Percentiles rank a stretch among this genome's conserved stretches.
phyloP scores from a whole-genome alignment of 129 eudicot species.

The Artemisia tridentata region DNA sequence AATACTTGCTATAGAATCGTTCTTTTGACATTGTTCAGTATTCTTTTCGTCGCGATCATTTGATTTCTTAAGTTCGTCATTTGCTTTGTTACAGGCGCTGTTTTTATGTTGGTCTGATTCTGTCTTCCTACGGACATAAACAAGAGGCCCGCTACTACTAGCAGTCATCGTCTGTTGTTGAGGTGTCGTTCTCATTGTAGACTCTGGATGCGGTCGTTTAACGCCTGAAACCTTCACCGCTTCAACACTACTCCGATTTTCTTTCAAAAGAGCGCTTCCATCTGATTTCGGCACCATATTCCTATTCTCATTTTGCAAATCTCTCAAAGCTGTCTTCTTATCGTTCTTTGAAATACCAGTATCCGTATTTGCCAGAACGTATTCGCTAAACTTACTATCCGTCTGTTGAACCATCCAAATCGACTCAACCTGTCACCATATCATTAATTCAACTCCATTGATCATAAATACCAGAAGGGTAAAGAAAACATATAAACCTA shows the following conservation, averaged over 20 bases:
- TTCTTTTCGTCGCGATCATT: constrained; percentile 26
- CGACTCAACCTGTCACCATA: constrained; percentile 16
- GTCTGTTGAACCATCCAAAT: constrained; percentile 65
- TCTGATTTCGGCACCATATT: constrained; percentile 41
- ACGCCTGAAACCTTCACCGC: constrained; percentile 43
- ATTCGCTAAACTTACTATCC: constrained; percentile 47
- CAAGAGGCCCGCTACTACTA: constrained; percentile 57
- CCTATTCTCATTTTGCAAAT: constrained; percentile 33
- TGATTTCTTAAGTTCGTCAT: constrained; percentile 32
- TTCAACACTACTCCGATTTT: constrained; percentile 31
- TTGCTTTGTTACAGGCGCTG: constrained; percentile 31
- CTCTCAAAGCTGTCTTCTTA: constrained; percentile 44
- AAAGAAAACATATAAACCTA: no score
- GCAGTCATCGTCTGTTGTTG: constrained; percentile 29
- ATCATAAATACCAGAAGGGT: no score
- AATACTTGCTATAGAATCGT: constrained; percentile 23
- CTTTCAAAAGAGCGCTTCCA: constrained; percentile 35
- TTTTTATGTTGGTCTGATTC: constrained; percentile 57
- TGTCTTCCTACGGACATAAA: constrained; percentile 77
- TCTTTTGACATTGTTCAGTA: constrained; percentile 25
- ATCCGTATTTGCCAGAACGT: constrained; percentile 45
- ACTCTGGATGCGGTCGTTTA: constrained; percentile 48
- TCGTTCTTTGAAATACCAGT: constrained; percentile 42
- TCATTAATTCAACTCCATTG: neutral
- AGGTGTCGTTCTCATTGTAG: constrained; percentile 12